Percentiles rank a stretch among this genome's conserved stretches.
These are phyloP conservation scores for Phytophthora rubi DNA, from an alignment of 352 stramenopile species.

Conservation along the genomic window DNA sequence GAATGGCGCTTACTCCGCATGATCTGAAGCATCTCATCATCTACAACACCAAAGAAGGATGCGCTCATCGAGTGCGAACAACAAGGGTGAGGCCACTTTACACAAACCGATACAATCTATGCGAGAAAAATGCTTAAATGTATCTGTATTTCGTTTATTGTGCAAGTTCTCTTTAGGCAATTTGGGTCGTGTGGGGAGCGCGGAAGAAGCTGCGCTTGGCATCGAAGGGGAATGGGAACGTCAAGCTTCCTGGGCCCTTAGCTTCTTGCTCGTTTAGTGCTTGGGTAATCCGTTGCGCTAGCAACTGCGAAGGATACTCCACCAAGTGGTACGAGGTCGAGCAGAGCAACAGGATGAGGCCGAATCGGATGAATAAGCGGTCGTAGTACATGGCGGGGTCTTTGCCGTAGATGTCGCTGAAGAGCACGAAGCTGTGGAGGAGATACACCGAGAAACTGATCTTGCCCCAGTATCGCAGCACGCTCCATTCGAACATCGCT, in stretches of 20 bases:
- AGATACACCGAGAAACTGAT: conserved; percentile 65
- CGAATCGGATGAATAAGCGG: conserved; percentile 40
- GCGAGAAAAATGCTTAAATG: neutral
- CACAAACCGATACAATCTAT: neutral
- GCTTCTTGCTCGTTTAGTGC: conserved; percentile 31
- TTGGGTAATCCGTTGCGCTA: conserved; percentile 42
- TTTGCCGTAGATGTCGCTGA: conserved; percentile 32
- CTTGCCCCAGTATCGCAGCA: conserved; percentile 52
- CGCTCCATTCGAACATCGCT: conserved; percentile 46
- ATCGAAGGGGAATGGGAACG: conserved; percentile 14
- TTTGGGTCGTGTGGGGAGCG: conserved; percentile 20
- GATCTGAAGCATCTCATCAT: neutral
- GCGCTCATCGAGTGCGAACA: neutral
- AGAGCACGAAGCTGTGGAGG: conserved; percentile 60
- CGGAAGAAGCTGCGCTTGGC: conserved; percentile 16
- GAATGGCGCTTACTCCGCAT: neutral
- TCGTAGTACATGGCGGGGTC: conserved; percentile 38
- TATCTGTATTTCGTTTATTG: conserved; percentile 14
- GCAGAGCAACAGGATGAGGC: conserved; percentile 36
- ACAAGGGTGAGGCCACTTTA: neutral
- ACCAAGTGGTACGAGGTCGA: conserved; percentile 49
- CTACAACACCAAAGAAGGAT: neutral
- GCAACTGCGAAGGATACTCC: conserved; percentile 55
- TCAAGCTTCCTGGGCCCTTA: conserved; percentile 8
- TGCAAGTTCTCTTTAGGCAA: conserved; percentile 20